A percentile compares a stretch with the other conserved stretches of the same genome.
These are phyloP conservation scores for Zhuliangozyma blackwelliae DNA, from an alignment of 1,139 yeast genomes.

Conservation along the genomic window DNA sequence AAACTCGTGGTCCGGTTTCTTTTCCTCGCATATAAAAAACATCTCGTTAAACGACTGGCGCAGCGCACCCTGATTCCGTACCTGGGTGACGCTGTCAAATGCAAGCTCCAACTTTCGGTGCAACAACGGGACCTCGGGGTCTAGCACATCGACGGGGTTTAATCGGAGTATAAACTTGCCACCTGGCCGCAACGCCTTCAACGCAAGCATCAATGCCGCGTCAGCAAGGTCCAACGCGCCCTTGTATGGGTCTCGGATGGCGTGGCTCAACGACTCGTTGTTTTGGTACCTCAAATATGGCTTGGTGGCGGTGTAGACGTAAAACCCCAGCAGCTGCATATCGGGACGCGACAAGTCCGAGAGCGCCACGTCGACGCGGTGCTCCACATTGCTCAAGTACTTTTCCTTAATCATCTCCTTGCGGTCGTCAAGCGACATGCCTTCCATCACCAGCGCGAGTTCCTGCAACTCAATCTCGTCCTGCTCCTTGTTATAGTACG, in stretches of 20 bases:
- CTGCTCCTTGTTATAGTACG: slow-evolving; percentile 28
- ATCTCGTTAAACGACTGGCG: slow-evolving; percentile 42
- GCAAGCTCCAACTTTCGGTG: slow-evolving; percentile 53
- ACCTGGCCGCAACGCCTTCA: slow-evolving; percentile 60
- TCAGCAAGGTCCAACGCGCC: slow-evolving; percentile 70
- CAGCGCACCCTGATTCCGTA: slow-evolving; percentile 42
- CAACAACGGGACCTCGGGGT: slow-evolving; percentile 54
- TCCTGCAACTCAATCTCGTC: slow-evolving; percentile 16
- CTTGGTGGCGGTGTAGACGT: slow-evolving; percentile 70
- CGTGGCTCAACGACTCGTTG: slow-evolving; percentile 23
- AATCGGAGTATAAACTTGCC: slow-evolving; percentile 77
- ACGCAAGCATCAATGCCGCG: slow-evolving; percentile 76
- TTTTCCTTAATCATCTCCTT: not conserved
- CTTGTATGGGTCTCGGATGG: slow-evolving; percentile 22
- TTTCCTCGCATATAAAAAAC: slow-evolving; percentile 63
- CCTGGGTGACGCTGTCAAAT: slow-evolving; percentile 49
- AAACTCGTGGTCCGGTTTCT: slow-evolving; percentile 30
- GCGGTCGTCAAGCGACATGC: not conserved
- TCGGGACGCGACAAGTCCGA: slow-evolving; percentile 87
- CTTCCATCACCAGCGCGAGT: slow-evolving; percentile 7
- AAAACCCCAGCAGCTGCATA: slow-evolving; percentile 59
- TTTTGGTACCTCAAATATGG: slow-evolving; percentile 47
- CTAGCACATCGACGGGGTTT: slow-evolving; percentile 49
- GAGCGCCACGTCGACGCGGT: slow-evolving; percentile 53
- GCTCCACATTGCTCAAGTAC: slow-evolving; percentile 10